Evolutionary conservation across 495 filamentous ascomycete species (phyloP).

Genomic region (Trichodelitschia bisporula): DNA sequence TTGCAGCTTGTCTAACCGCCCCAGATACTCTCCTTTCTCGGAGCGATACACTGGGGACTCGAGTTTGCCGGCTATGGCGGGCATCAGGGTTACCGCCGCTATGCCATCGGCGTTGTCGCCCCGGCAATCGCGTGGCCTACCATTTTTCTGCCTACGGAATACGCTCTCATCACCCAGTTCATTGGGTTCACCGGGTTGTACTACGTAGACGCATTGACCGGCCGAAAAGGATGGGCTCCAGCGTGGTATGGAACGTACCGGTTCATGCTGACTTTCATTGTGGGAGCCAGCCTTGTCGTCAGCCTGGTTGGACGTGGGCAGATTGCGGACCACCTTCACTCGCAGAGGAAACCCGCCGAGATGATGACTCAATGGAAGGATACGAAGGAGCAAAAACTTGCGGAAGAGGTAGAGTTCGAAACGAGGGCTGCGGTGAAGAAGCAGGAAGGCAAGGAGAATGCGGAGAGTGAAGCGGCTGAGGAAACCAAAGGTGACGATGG

Average conservation of each 20-base stretch:
- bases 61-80: conserved; percentile 60
- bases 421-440: conserved; percentile 16
- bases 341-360: conserved; percentile 24
- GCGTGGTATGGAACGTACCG: conserved; percentile 84
- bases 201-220: conserved; percentile 60
- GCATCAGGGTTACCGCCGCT: conserved; percentile 46
- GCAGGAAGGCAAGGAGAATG: conserved; percentile 16
- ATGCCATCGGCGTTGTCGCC: conserved; percentile 59
- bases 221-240: conserved; percentile 59
- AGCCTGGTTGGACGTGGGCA: conserved; percentile 70
- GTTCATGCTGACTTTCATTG: conserved; percentile 84
- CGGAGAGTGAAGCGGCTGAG: too few relatives aligned
- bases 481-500: too few relatives aligned
- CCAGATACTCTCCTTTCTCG: conserved; percentile 83
- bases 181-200: conserved; percentile 72
- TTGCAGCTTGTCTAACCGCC: conserved; percentile 2
- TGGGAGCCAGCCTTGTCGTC: conserved; percentile 67
- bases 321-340: conserved; percentile 34
- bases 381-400: conserved; percentile 27
- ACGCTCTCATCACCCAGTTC: conserved; percentile 80
- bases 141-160: conserved; percentile 60
- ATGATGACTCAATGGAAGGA: conserved; percentile 39
- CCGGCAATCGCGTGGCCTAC: conserved; percentile 87
- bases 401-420: conserved; percentile 32
- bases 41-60: conserved; percentile 86